phyloP scores from a whole-genome alignment of 441 rosid species.

The Manihot esculenta region DNA sequence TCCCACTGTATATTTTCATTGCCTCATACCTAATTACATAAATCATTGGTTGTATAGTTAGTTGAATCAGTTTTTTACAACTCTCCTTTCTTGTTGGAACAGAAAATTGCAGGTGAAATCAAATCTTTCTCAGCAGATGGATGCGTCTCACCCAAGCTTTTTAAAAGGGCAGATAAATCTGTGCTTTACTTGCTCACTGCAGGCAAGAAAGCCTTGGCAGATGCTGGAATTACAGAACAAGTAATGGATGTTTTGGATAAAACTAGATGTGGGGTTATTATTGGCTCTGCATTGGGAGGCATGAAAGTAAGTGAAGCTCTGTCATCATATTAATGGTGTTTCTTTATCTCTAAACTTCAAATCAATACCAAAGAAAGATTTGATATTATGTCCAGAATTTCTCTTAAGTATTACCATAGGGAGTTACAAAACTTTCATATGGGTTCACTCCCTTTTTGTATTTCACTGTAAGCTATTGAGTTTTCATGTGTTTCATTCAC shows the following conservation, averaged over 20 bases:
- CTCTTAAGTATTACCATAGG: too few species aligned
- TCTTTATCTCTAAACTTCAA: too few species aligned
- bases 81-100: slow-evolving; percentile 7
- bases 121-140: slow-evolving; percentile 91
- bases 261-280: slow-evolving; percentile 71
- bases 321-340: too few species aligned
- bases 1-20: slow-evolving; percentile 62
- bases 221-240: slow-evolving; percentile 87
- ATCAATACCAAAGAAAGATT: too few species aligned
- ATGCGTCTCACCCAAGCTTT: slow-evolving; percentile 85
- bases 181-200: slow-evolving; percentile 96
- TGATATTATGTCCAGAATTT: too few species aligned
- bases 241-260: slow-evolving; percentile 73
- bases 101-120: slow-evolving; percentile 99
- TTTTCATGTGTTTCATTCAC: too few species aligned
- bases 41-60: slow-evolving; percentile 1
- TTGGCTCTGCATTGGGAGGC: slow-evolving; percentile 94
- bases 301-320: slow-evolving; percentile 52
- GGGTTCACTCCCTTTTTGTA: too few species aligned
- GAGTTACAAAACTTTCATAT: too few species aligned
- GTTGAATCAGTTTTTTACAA: neutral
- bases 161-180: slow-evolving; percentile 96
- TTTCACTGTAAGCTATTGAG: too few species aligned
- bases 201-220: slow-evolving; percentile 92
- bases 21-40: neutral